Evolutionary conservation across 306 rosid genomes (phyloP).

Genomic region (Pyrus communis): DNA sequence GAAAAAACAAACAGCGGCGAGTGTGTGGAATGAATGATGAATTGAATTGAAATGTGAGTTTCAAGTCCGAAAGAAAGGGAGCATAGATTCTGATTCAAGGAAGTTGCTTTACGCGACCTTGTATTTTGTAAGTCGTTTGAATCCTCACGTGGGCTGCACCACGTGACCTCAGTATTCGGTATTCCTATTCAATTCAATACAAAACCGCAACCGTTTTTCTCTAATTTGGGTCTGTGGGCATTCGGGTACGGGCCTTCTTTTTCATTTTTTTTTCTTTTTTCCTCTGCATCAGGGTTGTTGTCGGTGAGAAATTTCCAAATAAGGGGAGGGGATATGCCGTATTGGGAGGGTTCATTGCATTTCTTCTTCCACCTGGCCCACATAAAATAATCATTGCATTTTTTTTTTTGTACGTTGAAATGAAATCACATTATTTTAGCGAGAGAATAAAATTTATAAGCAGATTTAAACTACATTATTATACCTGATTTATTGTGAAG

Average conservation of each 20-base stretch:
- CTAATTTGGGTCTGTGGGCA: background rate
- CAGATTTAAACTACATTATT: rapidly evolving
- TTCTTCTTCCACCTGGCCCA: background rate
- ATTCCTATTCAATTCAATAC: background rate
- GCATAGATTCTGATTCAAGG: background rate
- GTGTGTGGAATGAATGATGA: background rate
- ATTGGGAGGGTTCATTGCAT: background rate
- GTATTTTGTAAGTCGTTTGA: background rate
- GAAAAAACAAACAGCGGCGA: background rate
- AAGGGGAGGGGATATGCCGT: background rate
- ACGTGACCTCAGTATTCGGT: background rate
- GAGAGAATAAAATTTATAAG: too few relatives aligned
- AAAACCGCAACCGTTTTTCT: background rate
- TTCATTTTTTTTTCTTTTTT: background rate
- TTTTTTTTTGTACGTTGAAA: too few relatives aligned
- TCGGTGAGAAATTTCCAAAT: background rate
- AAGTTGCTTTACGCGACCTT: background rate
- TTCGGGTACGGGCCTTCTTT: background rate
- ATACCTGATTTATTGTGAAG: too few relatives aligned
- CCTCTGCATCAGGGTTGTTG: background rate
- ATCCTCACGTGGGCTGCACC: background rate
- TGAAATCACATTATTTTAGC: too few relatives aligned
- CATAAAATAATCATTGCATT: background rate
- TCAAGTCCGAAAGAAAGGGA: background rate
- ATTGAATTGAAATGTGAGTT: background rate